These are phyloP conservation scores for Trichoderma gamsii DNA, from an alignment of 495 filamentous ascomycete species.

Conservation along the genomic window DNA sequence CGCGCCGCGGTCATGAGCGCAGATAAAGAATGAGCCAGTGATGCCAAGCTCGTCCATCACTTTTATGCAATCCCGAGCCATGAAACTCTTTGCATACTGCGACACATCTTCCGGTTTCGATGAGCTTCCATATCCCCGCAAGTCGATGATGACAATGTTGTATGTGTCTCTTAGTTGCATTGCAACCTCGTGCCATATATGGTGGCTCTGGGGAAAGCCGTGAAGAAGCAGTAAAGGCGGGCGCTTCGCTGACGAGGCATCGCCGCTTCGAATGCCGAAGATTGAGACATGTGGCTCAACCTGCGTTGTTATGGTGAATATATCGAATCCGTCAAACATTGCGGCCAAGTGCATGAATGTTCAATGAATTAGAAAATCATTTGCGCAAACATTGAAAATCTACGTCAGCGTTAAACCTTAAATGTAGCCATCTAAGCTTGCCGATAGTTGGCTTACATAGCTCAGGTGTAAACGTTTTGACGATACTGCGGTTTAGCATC, in stretches of 20 bases:
- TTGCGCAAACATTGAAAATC: not conserved
- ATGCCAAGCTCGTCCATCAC: conserved; percentile 29
- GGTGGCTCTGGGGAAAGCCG: conserved; percentile 34
- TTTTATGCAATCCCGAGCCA: conserved; percentile 31
- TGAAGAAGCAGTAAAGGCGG: conserved; percentile 36
- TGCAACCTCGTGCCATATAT: conserved; percentile 35
- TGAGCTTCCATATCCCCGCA: conserved; percentile 36
- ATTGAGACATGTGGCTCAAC: conserved; percentile 25
- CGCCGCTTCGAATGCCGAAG: conserved; percentile 23
- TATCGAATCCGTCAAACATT: conserved; percentile 17
- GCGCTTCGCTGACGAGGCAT: conserved; percentile 10
- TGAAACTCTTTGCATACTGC: conserved; percentile 29
- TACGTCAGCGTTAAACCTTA: not conserved
- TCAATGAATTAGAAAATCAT: not conserved
- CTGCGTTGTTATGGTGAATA: conserved; percentile 19
- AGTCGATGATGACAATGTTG: conserved; percentile 32
- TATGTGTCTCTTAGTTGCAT: conserved; percentile 24
- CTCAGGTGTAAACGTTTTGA: not conserved
- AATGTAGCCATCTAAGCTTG: not conserved
- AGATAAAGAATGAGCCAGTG: conserved; percentile 25
- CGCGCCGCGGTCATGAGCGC: conserved; percentile 35
- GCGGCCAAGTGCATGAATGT: not conserved
- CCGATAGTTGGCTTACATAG: not conserved
- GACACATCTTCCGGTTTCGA: conserved; percentile 28
- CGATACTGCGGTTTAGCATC: not conserved